Conservation (phyloP, 129 eudicot species). For the Heracleum sosnowskyi region DNA sequence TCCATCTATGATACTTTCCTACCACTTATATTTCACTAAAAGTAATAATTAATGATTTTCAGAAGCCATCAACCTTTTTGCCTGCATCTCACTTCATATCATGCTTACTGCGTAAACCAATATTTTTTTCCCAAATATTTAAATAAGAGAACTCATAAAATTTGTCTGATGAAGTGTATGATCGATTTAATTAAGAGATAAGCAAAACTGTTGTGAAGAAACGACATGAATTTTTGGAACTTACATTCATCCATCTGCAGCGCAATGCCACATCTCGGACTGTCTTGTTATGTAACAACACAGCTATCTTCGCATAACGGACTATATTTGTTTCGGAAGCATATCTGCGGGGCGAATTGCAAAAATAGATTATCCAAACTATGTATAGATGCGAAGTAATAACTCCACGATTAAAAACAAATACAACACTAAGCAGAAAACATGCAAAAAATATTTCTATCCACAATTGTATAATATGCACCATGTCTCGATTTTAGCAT, state of each 20-base stretch:
- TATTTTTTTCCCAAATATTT: neutral
- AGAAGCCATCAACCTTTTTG: neutral
- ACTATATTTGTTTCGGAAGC: constrained; percentile 49
- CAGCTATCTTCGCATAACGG: constrained; percentile 87
- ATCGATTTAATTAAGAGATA: neutral
- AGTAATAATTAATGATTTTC: too few species aligned
- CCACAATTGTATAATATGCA: neutral
- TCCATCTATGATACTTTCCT: neutral
- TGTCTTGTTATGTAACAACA: constrained; percentile 60
- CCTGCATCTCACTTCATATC: neutral
- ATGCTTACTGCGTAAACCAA: neutral
- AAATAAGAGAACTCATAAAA: neutral
- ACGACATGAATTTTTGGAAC: constrained; percentile 16
- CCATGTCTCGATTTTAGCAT: neutral
- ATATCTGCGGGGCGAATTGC: constrained; percentile 36
- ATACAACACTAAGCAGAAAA: constrained; percentile 8
- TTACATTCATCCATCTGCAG: constrained; percentile 84
- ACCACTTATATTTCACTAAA: neutral
- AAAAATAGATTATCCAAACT: neutral
- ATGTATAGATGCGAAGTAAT: neutral
- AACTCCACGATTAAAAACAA: neutral
- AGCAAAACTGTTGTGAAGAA: neutral
- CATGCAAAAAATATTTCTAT: neutral
- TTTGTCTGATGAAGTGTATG: neutral
- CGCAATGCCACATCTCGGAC: constrained; percentile 93